phyloP scores from a whole-genome alignment of 371 early-diverging fungal species.

The Mycotypha africana region DNA sequence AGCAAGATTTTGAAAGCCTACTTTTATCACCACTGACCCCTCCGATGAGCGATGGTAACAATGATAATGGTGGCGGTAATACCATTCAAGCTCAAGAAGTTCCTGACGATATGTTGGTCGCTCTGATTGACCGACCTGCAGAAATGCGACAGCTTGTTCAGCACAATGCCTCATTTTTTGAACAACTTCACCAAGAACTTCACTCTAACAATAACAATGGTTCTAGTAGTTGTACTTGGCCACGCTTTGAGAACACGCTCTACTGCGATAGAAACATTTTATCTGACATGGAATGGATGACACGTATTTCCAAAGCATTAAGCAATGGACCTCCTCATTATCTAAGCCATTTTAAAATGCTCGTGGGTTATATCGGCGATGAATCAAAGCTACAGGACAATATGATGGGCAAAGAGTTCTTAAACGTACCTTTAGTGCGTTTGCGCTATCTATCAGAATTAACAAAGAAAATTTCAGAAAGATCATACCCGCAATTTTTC shows the following conservation, averaged over 20 bases:
- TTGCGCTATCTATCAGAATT: too few species aligned
- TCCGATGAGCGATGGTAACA: too few species aligned
- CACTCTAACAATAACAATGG: conserved; percentile 19
- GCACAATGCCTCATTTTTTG: conserved; percentile 31
- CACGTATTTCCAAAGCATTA: conserved; percentile 22
- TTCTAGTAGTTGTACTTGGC: too few species aligned
- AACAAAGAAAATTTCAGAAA: too few species aligned
- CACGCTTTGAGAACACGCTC: conserved; percentile 31
- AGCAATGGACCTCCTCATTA: conserved; percentile 15
- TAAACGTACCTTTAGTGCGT: too few species aligned
- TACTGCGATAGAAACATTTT: conserved; percentile 23
- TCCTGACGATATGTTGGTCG: conserved; percentile 39
- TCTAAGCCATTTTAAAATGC: conserved; percentile 33
- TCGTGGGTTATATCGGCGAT: conserved; percentile 34
- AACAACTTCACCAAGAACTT: conserved; percentile 7
- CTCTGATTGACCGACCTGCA: conserved; percentile 31
- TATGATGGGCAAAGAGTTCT: conserved; percentile 18
- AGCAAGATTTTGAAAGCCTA: too few species aligned
- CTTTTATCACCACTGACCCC: too few species aligned
- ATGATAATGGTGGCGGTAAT: too few species aligned
- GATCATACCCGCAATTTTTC: conserved; percentile 55
- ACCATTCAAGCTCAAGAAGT: conserved; percentile 36
- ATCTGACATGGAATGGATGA: conserved; percentile 34
- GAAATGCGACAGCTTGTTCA: conserved; percentile 43
- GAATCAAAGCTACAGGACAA: too few species aligned